Evolutionary conservation across 176 grass and related monocot genomes (phyloP).

Genomic region (Echinochloa phyllopogon): DNA sequence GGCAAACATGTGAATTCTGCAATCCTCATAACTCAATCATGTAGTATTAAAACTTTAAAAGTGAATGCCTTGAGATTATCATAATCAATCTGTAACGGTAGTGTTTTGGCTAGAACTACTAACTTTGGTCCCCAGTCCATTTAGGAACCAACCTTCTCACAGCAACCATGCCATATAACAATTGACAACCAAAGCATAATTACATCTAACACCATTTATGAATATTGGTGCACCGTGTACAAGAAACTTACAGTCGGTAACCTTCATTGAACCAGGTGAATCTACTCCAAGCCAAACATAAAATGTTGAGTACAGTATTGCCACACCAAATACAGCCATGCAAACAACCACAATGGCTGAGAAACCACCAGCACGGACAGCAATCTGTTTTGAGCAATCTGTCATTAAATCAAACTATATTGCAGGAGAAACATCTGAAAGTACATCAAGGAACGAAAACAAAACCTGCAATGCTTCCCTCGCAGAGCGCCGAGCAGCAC

Average conservation of each 20-base stretch:
- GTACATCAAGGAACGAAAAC: conserved; percentile 34
- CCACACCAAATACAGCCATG: conserved; percentile 99
- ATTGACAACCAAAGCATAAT: neutral
- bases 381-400: conserved; percentile 73
- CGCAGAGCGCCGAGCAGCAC: conserved; percentile 97
- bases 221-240: neutral
- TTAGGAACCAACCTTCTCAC: neutral
- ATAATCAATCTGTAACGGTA: conserved; percentile 1
- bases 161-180: neutral
- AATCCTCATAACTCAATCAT: neutral
- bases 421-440: conserved; percentile 17
- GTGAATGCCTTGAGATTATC: neutral
- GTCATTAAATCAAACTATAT: conserved; percentile 41
- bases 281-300: conserved; percentile 93
- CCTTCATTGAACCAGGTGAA: conserved; percentile 94
- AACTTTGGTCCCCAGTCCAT: neutral
- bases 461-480: conserved; percentile 98
- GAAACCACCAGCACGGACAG: conserved; percentile 98
- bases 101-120: neutral
- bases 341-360: conserved; percentile 97
- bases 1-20: neutral
- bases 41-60: neutral
- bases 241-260: conserved; percentile 88
- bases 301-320: conserved; percentile 92
- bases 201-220: conserved; percentile 36